Evolutionary conservation across 148 eudicot genomes (phyloP).

Genomic region (Linanthus parryae): DNA sequence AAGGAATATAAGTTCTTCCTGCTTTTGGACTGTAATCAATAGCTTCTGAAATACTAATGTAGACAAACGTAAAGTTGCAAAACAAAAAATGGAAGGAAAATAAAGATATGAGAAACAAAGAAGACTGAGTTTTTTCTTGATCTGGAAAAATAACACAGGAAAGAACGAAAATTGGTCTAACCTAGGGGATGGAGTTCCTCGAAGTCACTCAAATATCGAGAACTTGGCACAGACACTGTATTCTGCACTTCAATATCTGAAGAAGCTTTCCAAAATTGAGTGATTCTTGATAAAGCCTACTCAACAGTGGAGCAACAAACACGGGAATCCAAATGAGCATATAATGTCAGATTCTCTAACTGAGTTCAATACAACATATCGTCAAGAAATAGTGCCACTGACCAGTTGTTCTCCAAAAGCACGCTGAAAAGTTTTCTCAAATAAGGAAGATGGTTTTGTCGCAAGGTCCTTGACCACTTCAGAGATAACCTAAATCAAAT

Average conservation of each 20-base stretch:
- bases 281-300: conserved; percentile 59
- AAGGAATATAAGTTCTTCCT: not conserved
- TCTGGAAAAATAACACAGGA: too few species aligned
- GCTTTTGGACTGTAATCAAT: too few species aligned
- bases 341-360: not conserved
- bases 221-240: conserved; percentile 46
- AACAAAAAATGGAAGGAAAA: too few species aligned
- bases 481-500: conserved; percentile 63
- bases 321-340: not conserved
- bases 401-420: conserved; percentile 61
- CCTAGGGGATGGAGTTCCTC: conserved; percentile 94
- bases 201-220: conserved; percentile 88
- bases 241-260: conserved; percentile 49
- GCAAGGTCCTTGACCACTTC: conserved; percentile 61
- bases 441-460: conserved; percentile 54
- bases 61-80: too few species aligned
- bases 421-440: conserved; percentile 55
- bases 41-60: too few species aligned
- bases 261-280: conserved; percentile 79
- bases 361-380: not conserved
- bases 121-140: too few species aligned
- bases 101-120: too few species aligned
- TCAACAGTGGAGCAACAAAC: conserved; percentile 6
- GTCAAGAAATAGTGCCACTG: too few species aligned
- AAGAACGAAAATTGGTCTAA: too few species aligned